Conservation (phyloP, 2,329 filamentous ascomycete genomes). For the Calonectria pseudoturangicola region DNA sequence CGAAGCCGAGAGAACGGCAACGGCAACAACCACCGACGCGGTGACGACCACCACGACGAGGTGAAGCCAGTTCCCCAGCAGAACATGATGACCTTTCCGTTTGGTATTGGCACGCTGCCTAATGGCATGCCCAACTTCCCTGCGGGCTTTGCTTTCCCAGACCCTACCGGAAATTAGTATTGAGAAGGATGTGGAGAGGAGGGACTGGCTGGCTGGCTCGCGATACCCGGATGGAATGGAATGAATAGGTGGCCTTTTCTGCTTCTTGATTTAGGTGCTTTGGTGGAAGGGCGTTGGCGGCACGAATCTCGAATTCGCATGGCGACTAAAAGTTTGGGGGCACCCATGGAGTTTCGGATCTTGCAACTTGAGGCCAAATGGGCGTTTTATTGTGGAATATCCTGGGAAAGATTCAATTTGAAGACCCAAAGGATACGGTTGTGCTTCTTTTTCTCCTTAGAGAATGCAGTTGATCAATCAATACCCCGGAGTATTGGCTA, state of each 20-base stretch:
- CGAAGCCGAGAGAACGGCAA: slow-evolving; percentile 55
- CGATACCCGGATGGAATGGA: slow-evolving; percentile 39
- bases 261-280: slow-evolving; percentile 21
- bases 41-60: slow-evolving; percentile 47
- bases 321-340: slow-evolving; percentile 30
- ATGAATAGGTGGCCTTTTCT: slow-evolving; percentile 28
- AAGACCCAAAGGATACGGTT: slow-evolving; percentile 1
- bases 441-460: slow-evolving; percentile 3
- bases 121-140: slow-evolving; percentile 67
- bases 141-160: slow-evolving; percentile 62
- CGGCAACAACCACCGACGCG: slow-evolving; percentile 45
- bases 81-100: slow-evolving; percentile 59
- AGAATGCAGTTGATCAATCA: slow-evolving; percentile 4
- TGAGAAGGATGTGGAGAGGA: slow-evolving; percentile 27
- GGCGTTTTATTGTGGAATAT: slow-evolving; percentile 14
- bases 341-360: slow-evolving; percentile 2
- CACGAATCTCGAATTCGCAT: slow-evolving; percentile 27
- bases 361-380: not conserved
- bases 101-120: slow-evolving; percentile 63
- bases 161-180: slow-evolving; percentile 53
- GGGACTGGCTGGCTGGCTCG: slow-evolving; percentile 29
- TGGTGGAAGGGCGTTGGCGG: slow-evolving; percentile 35
- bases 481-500: slow-evolving; percentile 22
- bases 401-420: slow-evolving; percentile 6
- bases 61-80: slow-evolving; percentile 45